These are phyloP conservation scores for Penicillium glabrum DNA, from an alignment of 2,329 filamentous ascomycete species.

Conservation along the genomic window DNA sequence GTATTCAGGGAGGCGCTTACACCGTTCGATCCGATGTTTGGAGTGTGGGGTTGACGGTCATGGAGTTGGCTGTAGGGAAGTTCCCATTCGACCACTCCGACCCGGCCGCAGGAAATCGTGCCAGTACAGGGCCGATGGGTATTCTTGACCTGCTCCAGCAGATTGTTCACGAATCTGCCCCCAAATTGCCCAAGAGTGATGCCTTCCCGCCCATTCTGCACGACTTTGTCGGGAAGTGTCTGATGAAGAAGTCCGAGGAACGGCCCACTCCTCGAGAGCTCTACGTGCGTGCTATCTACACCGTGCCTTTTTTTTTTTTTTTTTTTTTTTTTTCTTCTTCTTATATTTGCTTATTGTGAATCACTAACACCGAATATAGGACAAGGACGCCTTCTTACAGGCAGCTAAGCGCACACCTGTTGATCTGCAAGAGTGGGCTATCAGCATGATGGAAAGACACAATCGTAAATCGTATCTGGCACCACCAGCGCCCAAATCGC, in stretches of 20 bases:
- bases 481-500: constrained; percentile 75
- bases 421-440: constrained; percentile 88
- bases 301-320: not conserved
- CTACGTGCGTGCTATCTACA: constrained; percentile 62
- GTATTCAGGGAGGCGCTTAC: constrained; percentile 95
- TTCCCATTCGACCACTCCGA: constrained; percentile 89
- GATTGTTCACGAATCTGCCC: constrained; percentile 94
- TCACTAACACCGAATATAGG: constrained; percentile 52
- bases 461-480: constrained; percentile 93
- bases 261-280: constrained; percentile 91
- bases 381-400: constrained; percentile 90
- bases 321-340: too few species aligned
- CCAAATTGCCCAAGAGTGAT: constrained; percentile 91
- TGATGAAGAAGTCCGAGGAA: constrained; percentile 84
- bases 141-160: constrained; percentile 95
- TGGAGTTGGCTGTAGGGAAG: constrained; percentile 96
- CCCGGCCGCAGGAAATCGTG: constrained; percentile 69
- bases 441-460: constrained; percentile 89
- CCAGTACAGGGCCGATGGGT: constrained; percentile 74
- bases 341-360: not conserved
- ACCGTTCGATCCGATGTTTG: constrained; percentile 98
- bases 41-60: constrained; percentile 93
- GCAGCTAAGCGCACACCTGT: constrained; percentile 96
- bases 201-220: constrained; percentile 94
- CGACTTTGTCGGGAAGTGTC: constrained; percentile 94